Conservation (phyloP, 2,329 filamentous ascomycete genomes). For the Fusarium sp. region DNA sequence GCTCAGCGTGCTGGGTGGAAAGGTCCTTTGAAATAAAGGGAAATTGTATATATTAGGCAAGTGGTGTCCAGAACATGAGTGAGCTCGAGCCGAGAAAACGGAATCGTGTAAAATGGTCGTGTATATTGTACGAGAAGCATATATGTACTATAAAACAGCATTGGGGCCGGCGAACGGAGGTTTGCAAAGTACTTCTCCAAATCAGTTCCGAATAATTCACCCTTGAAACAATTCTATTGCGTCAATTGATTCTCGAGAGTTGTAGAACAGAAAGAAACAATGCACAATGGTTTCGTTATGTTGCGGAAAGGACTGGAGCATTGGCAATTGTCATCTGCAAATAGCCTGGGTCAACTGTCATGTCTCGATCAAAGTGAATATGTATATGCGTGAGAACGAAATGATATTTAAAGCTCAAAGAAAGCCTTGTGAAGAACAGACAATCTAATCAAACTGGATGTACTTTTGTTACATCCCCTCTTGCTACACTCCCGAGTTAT, state of each 20-base stretch:
- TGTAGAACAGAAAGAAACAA: neutral
- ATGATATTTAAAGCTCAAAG: neutral
- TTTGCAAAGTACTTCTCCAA: slow-evolving; percentile 40
- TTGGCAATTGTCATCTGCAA: neutral
- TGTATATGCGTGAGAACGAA: neutral
- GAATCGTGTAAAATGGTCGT: slow-evolving; percentile 41
- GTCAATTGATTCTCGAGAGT: neutral
- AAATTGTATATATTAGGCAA: neutral
- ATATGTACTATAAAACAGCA: slow-evolving; percentile 46
- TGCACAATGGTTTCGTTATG: neutral
- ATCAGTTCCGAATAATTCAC: slow-evolving; percentile 25
- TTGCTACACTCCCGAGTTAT: neutral
- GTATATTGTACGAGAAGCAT: slow-evolving; percentile 46
- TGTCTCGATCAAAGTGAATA: neutral
- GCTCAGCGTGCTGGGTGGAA: slow-evolving; percentile 51
- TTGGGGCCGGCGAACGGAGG: slow-evolving; percentile 39
- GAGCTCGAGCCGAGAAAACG: slow-evolving; percentile 6
- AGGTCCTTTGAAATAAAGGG: slow-evolving; percentile 29
- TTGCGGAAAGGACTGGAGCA: neutral
- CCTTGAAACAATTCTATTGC: neutral
- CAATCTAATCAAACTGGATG: neutral
- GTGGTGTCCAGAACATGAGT: neutral
- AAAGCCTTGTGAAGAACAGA: neutral
- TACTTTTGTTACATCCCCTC: neutral
- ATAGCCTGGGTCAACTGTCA: neutral